Conservation (phyloP, 2,329 filamentous ascomycete species). For the Fusarium denticulatum region DNA sequence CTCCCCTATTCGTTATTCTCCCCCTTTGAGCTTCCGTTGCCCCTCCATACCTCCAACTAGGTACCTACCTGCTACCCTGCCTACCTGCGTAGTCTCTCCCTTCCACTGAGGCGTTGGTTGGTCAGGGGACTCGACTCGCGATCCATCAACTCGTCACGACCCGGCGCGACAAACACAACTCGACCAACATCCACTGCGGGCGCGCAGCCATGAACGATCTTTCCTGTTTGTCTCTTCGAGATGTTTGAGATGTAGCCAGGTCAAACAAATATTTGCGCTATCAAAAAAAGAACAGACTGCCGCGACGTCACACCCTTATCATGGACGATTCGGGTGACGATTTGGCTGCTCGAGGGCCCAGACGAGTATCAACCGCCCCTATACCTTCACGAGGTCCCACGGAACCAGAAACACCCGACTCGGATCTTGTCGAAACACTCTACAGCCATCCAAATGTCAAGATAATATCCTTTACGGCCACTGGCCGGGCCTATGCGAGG, state of each 20-base stretch:
- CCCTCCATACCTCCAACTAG: neutral
- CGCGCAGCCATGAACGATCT: slow-evolving; percentile 37
- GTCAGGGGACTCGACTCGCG: slow-evolving; percentile 19
- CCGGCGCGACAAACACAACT: slow-evolving; percentile 5
- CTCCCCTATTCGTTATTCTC: neutral
- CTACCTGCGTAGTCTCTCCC: slow-evolving; percentile 4
- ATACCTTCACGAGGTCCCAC: slow-evolving; percentile 36
- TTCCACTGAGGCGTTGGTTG: slow-evolving; percentile 19
- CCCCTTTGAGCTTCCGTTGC: neutral
- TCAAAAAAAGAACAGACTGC: slow-evolving; percentile 9
- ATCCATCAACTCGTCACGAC: neutral
- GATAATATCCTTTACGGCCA: slow-evolving; percentile 67
- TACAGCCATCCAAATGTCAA: slow-evolving; percentile 79
- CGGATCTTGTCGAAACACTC: slow-evolving; percentile 69
- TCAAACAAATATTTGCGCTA: slow-evolving; percentile 21
- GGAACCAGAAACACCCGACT: slow-evolving; percentile 38
- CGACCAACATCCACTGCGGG: slow-evolving; percentile 25
- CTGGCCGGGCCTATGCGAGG: slow-evolving; percentile 45
- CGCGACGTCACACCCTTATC: neutral
- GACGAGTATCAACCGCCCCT: slow-evolving; percentile 54
- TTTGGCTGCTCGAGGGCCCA: slow-evolving; percentile 43
- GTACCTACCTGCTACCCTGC: neutral
- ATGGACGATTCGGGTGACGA: slow-evolving; percentile 38
- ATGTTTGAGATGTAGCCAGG: slow-evolving; percentile 37
- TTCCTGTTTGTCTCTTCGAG: slow-evolving; percentile 26